These are phyloP conservation scores for Backusella tarrabulga DNA, from an alignment of 192 early-diverging fungal species.

Conservation along the genomic window DNA sequence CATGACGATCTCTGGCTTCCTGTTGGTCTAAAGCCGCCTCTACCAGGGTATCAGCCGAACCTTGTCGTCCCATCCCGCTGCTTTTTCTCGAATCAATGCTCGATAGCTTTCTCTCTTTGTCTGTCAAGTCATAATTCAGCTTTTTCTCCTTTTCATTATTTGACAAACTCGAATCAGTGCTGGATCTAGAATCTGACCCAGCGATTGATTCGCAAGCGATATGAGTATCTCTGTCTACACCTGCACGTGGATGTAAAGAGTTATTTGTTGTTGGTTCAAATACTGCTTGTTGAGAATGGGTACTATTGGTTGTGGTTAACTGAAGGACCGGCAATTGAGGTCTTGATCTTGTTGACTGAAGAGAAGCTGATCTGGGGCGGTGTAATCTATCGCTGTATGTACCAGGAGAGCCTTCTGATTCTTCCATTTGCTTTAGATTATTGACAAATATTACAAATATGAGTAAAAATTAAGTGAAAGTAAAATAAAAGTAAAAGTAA, in stretches of 20 bases:
- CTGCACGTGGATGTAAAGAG: background rate
- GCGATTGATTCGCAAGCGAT: background rate
- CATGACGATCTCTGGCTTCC: constrained; percentile 30
- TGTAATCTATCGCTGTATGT: background rate
- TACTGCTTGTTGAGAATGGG: background rate
- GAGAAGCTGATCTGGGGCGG: constrained; percentile 3
- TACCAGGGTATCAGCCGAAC: constrained; percentile 23
- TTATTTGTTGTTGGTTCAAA: background rate
- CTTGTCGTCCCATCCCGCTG: background rate
- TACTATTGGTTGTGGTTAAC: background rate
- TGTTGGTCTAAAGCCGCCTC: constrained; percentile 27
- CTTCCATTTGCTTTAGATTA: background rate
- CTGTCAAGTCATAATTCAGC: background rate
- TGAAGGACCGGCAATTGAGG: background rate
- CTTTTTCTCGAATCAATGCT: background rate
- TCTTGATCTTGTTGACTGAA: constrained; percentile 4
- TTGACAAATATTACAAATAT: background rate
- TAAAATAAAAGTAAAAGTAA: background rate
- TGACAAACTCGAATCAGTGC: background rate
- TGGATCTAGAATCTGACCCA: background rate
- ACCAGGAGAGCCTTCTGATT: background rate
- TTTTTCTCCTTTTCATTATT: background rate
- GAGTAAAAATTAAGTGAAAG: background rate
- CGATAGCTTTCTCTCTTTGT: background rate
- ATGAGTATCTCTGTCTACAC: background rate